Conservation (phyloP, 371 early-diverging fungal genomes). For the Batrachochytrium dendrobatidis region DNA sequence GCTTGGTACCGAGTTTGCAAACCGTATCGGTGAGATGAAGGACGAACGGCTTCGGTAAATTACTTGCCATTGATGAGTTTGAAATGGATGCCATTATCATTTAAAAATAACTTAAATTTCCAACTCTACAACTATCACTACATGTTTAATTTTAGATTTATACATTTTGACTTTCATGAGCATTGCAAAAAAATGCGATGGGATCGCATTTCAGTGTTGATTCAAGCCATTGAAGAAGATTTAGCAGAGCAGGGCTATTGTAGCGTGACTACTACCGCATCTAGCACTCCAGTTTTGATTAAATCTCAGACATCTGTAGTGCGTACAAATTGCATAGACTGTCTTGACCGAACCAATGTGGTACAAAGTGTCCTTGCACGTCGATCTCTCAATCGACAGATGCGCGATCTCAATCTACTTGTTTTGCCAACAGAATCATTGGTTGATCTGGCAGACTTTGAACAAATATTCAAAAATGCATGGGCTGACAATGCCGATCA, state of each 20-base stretch:
- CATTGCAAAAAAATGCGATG: conserved; percentile 91
- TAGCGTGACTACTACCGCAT: background rate
- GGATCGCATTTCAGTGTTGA: conserved; percentile 67
- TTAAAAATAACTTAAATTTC: no score
- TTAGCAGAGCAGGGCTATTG: conserved; percentile 60
- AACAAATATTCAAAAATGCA: conserved; percentile 41
- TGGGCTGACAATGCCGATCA: conserved; percentile 99
- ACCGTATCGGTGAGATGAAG: conserved; percentile 34
- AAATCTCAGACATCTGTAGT: conserved; percentile 72
- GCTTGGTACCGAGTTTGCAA: conserved; percentile 74
- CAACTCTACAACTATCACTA: no score
- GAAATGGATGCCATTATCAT: no score
- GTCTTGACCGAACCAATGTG: conserved; percentile 98
- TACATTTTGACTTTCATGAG: conserved; percentile 94
- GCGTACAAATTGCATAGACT: conserved; percentile 99
- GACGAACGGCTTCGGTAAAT: conserved; percentile 42
- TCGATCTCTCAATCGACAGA: conserved; percentile 28
- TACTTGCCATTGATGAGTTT: no score
- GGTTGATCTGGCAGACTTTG: conserved; percentile 43
- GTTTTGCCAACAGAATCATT: conserved; percentile 50
- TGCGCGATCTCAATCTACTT: conserved; percentile 22
- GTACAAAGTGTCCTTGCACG: conserved; percentile 89
- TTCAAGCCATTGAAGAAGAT: conserved; percentile 61
- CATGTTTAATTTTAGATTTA: conserved; percentile 58
- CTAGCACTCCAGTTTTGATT: conserved; percentile 10